Base-by-base conservation (phyloP, 1,284 basidiomycete genomes). In the Cryptococcus sp. region DNA sequence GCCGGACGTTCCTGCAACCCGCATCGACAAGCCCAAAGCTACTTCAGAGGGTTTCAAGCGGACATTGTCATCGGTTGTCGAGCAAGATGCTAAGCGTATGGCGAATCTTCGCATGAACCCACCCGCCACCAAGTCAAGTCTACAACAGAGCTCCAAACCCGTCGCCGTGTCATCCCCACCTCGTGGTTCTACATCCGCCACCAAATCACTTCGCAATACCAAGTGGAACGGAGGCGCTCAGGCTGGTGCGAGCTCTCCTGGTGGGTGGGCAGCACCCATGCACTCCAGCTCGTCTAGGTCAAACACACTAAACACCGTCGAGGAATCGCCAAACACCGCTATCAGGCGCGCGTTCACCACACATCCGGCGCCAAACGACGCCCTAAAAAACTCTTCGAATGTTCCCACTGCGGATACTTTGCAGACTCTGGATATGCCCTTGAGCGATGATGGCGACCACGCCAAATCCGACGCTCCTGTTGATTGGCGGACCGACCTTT, bases 11-110 rank as follows among this genome's bases (percentile, higher is more conserved):
- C 60, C 60, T 13, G 54, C 57, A 20, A 22, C 41, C 39, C 35
- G 56, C 35, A 48, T 59, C 22, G 59, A 60, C 39, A 52, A 47
- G n/a, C 31, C 60, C 8, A n/a, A 39, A 13, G 23, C 51, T 7
- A 20, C 47, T 13, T 25, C 44, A 27, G 54, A 39, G 15, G 62
- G 65, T 1, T 73, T 77, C 64, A 74, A 73, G 53, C 64, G 76
- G 8, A 72, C 74, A 1, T 48, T 76, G 5, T 74, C 76, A 8
- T 62, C 67, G 17, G 76, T 66, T 0, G 74, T 64, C n/a, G 68
- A 77, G 48, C 62, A 68, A 56, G 76, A 77, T 47, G 72, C 74
- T 3, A 56, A 64, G 47, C 68, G 74, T 5, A 70, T 76, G 41
- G 70, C 71, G 10, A 54, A 45, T 27, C 56, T 54, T 11, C 57